These are phyloP conservation scores for Bipolaris zeicola DNA, from an alignment of 2,329 filamentous ascomycete species.

Conservation along the genomic window DNA sequence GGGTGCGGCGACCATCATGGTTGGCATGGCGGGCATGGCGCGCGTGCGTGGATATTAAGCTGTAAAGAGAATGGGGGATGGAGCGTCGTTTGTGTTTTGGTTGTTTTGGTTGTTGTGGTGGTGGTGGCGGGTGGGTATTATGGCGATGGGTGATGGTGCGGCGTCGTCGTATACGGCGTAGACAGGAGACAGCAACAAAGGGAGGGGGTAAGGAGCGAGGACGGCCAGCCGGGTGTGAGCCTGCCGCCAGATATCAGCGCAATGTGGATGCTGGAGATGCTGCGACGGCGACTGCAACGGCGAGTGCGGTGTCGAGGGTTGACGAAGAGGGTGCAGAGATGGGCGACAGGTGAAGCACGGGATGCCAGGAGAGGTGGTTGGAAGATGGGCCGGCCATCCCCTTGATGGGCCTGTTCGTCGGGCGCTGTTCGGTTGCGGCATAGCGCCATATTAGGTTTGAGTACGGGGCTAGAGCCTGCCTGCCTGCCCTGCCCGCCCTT, in stretches of 20 bases:
- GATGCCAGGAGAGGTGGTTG: slow-evolving; percentile 25
- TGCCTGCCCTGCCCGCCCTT: no score
- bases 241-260: slow-evolving; percentile 36
- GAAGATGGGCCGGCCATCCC: slow-evolving; percentile 18
- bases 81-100: background rate
- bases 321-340: slow-evolving; percentile 28
- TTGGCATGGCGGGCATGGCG: slow-evolving; percentile 36
- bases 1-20: slow-evolving; percentile 62
- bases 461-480: background rate
- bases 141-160: slow-evolving; percentile 14
- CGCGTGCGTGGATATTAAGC: slow-evolving; percentile 22
- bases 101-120: slow-evolving; percentile 9
- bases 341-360: slow-evolving; percentile 28
- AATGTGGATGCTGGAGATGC: slow-evolving; percentile 30
- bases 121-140: slow-evolving; percentile 10
- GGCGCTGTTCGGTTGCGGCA: slow-evolving; percentile 12
- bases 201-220: slow-evolving; percentile 43
- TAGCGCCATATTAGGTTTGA: slow-evolving; percentile 15
- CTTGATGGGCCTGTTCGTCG: slow-evolving; percentile 19
- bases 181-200: slow-evolving; percentile 29
- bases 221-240: slow-evolving; percentile 36
- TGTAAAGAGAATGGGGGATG: background rate
- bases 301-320: slow-evolving; percentile 11
- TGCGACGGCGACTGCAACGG: slow-evolving; percentile 13
- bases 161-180: slow-evolving; percentile 31